phyloP scores from a whole-genome alignment of 1,284 basidiomycete species.

The Tetrapyrgos nigripes region DNA sequence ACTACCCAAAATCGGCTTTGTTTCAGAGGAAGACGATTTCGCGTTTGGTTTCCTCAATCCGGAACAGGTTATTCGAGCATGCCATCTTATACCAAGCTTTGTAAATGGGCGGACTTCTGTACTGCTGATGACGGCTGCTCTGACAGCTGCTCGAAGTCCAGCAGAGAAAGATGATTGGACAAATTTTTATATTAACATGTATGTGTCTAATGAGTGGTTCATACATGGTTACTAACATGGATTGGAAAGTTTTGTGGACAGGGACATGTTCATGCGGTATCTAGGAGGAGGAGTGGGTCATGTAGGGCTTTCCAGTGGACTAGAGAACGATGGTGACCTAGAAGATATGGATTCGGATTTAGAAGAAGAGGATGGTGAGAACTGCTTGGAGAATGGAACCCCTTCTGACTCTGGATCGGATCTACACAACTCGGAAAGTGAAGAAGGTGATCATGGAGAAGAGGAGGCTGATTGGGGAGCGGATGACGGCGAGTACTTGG shows the following conservation, averaged over 20 bases:
- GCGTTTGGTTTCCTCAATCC: slow-evolving; percentile 41
- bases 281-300: slow-evolving; percentile 33
- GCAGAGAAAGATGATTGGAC: slow-evolving; percentile 26
- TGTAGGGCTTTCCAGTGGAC: not conserved
- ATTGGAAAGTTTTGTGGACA: slow-evolving; percentile 30
- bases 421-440: not conserved
- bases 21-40: slow-evolving; percentile 18
- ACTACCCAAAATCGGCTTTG: slow-evolving; percentile 29
- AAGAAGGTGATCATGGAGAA: not conserved
- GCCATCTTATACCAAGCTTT: slow-evolving; percentile 35
- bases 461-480: not conserved
- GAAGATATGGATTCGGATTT: not conserved
- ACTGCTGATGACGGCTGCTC: slow-evolving; percentile 7
- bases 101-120: slow-evolving; percentile 20
- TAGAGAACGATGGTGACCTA: not conserved
- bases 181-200: slow-evolving; percentile 31
- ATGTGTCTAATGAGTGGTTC: slow-evolving; percentile 5
- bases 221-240: not conserved
- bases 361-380: not conserved
- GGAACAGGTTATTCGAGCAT: slow-evolving; percentile 25
- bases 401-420: not conserved
- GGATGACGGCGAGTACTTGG: not conserved
- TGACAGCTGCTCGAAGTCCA: slow-evolving; percentile 8
- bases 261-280: slow-evolving; percentile 35
- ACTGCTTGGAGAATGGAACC: not conserved